Evolutionary conservation across 2,329 filamentous ascomycete species (phyloP), one percentile per base, ranked within the genome.

Genomic region (Grosmannia serpens): DNA sequence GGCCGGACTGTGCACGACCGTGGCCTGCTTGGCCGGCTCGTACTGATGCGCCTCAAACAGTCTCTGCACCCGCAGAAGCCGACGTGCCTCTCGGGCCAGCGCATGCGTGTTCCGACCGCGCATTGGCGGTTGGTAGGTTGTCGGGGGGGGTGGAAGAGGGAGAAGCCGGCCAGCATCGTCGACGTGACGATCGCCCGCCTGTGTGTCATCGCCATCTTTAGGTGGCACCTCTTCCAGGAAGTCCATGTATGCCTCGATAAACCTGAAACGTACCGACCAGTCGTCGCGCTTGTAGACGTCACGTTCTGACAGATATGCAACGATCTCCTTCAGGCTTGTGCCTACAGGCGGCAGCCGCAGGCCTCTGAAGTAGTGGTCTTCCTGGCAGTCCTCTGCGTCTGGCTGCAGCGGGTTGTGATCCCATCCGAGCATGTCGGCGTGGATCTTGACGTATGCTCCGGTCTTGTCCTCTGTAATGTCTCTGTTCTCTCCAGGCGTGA

Each of bases 281-380:
- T 69, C 62, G 1, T 69, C 51, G 59, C 71, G 73, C 20, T 74
- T 71, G 58, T 75, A 71, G 7, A 67, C 64, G 62, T 82, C 77
- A 61, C 78, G 73, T 33, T 80, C 76, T 4, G 72, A 65, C 26
- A 83, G 73, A 61, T 79, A 83, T 62, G 74, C 75, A 46, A 65
- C 62, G n/a, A 67, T 59, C 44, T 70, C 66, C 46, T 65, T 35
- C 33, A 75, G 66, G 3, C 70, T 69, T 31, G 64, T 58, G 35
- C 66, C 67, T 8, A 71, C 57, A 1, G 69, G 67, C 27, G 71
- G 71, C 57, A 73, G 70, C 1, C 60, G 62, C 41, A 51, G 47
- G 47, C 59, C 62, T 41, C 44, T 26, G 38, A 57, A 63, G 27
- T 17, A 5, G 35, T 63, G 61, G 44, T 33, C n/a, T 27, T 46